Conservation (phyloP, 306 rosid species). For the Cucumis hystrix region DNA sequence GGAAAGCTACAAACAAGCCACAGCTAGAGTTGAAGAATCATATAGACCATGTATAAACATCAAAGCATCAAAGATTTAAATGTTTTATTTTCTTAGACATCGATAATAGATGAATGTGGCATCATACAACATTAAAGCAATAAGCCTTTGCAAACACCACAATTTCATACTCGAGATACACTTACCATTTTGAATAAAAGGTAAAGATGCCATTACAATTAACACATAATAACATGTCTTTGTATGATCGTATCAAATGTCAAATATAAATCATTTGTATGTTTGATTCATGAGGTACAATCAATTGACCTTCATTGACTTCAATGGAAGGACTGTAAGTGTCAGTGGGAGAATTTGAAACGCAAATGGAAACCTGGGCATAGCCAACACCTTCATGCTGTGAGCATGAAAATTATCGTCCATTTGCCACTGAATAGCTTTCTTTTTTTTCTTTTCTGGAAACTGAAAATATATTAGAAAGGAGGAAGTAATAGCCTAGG, state of each 20-base stretch:
- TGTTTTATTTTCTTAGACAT: neutral
- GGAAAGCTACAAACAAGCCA: neutral
- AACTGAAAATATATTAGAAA: neutral
- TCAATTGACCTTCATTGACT: neutral
- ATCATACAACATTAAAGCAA: neutral
- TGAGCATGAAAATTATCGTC: neutral
- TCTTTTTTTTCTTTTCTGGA: neutral
- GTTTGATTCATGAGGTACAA: neutral
- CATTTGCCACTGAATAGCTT: neutral
- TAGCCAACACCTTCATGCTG: neutral
- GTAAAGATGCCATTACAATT: neutral
- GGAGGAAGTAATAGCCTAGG: neutral
- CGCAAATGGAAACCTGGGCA: neutral
- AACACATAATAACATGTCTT: neutral
- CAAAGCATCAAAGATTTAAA: neutral
- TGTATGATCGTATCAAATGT: neutral
- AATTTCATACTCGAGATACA: neutral
- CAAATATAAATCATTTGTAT: neutral
- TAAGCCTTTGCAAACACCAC: neutral
- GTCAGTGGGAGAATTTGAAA: neutral
- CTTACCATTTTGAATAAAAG: neutral
- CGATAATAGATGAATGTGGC: neutral
- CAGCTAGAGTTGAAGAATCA: neutral
- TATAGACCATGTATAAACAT: neutral
- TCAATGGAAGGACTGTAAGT: neutral